Base-by-base conservation (phyloP, 2,329 filamentous ascomycete species). In the Penicillium rolfsii region DNA sequence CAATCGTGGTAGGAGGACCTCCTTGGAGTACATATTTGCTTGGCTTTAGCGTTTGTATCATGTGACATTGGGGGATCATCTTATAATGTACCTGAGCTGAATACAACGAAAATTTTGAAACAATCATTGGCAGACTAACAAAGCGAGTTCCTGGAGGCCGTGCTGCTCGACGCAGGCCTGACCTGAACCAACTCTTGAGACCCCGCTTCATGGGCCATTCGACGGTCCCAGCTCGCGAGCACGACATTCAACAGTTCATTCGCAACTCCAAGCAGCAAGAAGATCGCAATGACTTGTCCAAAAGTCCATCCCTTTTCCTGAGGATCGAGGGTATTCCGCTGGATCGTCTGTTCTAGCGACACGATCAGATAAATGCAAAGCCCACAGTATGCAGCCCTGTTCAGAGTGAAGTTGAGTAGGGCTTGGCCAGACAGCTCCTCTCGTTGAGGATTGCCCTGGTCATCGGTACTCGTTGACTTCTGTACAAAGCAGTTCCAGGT, bases 231-330 rank as follows among this genome's bases (percentile, higher is more conserved):
- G 24, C 46, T 61, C 22, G 63, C 64, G 43, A 66, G 49, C 22
- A 66, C 48, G 11, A 66, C 64, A 53, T 66, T 63, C 1, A 66
- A 50, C 8, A 66, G 33, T 55, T 66, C 64, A 35, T 66, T 64
- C 6, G 62, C 60, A 45, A 66, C 64, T 38, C 62, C 64, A 16
- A 65, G 24, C 41, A 66, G 54, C 48, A 64, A 45, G 38, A 63
- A 65, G 35, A 66, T 66, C 3, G 64, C 64, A 64, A 66, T 61
- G 9, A 66, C 58, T 38, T 66, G 62, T 4, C 64, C 62, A 54
- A 66, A 66, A 2, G 62, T 65, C 62, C 64, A 64, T 5, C 60
- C 58, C 36, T 45, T 58, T 30, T 65, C 62, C 43, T 65, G 35
- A 0, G 62, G 58, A n/a, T 61, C 53, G 8, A 65, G 60, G 28